Evolutionary conservation across 2,329 filamentous ascomycete species (phyloP), one percentile per base, ranked within the genome.

Genomic region (Daldinia eschscholtzii): DNA sequence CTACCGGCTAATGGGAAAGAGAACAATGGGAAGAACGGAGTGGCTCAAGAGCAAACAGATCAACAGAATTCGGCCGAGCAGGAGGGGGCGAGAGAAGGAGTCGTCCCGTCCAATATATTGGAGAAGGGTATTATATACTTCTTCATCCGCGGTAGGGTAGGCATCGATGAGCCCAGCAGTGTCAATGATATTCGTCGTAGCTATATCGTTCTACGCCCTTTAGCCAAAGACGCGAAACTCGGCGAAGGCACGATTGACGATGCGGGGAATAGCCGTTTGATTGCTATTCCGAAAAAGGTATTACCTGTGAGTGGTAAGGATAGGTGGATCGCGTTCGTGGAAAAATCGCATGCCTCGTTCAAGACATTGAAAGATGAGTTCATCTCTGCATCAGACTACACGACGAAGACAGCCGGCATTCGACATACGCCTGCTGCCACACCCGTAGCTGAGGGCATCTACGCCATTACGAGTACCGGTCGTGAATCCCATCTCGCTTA

Each of bases 101-200:
- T 63, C 0, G 76, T 83, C 0, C 81, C 84, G 0, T 83, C 86
- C 0, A 85, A 75, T 57, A 89, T 97, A 26, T 84, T 97, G 2
- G 94, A 98, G 76, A 97, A 96, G 76, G 94, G 94, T 3, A 87
- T 96, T 73, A 90, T 97, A 73, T 97, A 97, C 83, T 97, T 97
- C 85, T 97, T 97, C 83, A 91, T 92, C 75, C 90, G 94, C 18
- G 89, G 89, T 6, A 90, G 93, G 12, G 92, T 97, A 41, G 88
- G 89, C 57, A 85, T 92, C 28, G 88, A 93, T 4, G 85, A 92
- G 6, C 90, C 93, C 0, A 85, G 90, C 18, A 85, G 86, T 52
- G 84, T 95, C 0, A 81, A 86, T 44, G 93, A 97, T 59, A 87
- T 97, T 56, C 89, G 92, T 46, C 90, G 93, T 56, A 93, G 87